Percentiles rank a stretch among this genome's conserved stretches.
These are phyloP conservation scores for Malbranchea zuffiana DNA, from an alignment of 2,329 filamentous ascomycete species.

Conservation along the genomic window DNA sequence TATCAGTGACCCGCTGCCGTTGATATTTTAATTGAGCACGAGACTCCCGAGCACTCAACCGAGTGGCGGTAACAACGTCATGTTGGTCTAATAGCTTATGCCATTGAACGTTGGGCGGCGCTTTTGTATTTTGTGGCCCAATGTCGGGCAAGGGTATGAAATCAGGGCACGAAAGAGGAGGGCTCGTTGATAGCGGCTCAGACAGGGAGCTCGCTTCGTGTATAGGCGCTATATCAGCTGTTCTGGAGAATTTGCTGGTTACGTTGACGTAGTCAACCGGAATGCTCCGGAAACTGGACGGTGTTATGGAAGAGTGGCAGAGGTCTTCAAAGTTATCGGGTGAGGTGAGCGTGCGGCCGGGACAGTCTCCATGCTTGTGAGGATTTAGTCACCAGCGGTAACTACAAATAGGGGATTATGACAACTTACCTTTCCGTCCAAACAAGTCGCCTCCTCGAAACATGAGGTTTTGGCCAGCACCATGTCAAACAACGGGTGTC, in stretches of 20 bases:
- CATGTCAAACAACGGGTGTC: no score
- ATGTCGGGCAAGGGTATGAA: conserved; percentile 1
- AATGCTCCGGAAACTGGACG: conserved; percentile 1
- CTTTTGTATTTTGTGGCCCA: background rate
- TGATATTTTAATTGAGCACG: conserved; percentile 19
- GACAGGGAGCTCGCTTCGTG: conserved; percentile 1
- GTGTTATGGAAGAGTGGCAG: background rate
- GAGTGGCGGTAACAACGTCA: conserved; percentile 13
- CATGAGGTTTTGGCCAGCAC: no score
- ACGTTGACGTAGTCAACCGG: conserved; percentile 3
- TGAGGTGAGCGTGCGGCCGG: no score
- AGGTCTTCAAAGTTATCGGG: no score
- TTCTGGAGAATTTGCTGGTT: background rate
- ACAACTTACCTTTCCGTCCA: no score
- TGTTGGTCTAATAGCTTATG: conserved; percentile 1
- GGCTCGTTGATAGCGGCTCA: background rate
- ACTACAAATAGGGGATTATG: no score
- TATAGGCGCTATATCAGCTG: no score
- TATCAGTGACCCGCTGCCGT: conserved; percentile 18
- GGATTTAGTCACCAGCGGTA: no score
- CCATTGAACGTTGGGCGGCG: background rate
- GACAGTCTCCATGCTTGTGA: no score
- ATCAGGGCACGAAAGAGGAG: background rate
- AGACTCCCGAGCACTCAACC: conserved; percentile 17
- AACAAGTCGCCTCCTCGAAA: no score